These are phyloP conservation scores for Ogataea sp. DNA, from an alignment of 805 yeast species.

Conservation along the genomic window DNA sequence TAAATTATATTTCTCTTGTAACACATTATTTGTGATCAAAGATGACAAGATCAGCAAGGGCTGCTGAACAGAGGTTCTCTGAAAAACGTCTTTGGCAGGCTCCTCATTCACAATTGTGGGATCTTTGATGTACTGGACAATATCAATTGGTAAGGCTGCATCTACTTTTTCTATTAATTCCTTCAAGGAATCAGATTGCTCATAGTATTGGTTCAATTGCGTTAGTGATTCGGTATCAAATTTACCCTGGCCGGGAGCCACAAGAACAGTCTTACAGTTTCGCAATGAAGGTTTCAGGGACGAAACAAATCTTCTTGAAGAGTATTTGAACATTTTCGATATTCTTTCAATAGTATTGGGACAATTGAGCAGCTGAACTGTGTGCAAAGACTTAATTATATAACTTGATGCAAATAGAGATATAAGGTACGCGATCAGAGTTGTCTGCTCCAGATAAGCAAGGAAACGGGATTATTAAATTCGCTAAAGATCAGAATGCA, in stretches of 20 bases:
- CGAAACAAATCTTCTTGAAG: neutral
- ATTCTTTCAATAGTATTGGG: too few relatives aligned
- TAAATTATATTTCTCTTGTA: conserved; percentile 11
- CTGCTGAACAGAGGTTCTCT: conserved; percentile 23
- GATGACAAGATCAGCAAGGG: conserved; percentile 23
- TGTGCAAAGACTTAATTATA: too few relatives aligned
- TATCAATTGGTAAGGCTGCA: conserved; percentile 12
- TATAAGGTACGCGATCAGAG: too few relatives aligned
- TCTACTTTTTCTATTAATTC: conserved; percentile 12
- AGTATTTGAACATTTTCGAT: neutral
- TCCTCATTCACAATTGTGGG: conserved; percentile 2
- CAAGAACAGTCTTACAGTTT: conserved; percentile 5
- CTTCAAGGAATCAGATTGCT: conserved; percentile 4
- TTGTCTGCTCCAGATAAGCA: too few relatives aligned
- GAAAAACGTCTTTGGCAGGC: conserved; percentile 5
- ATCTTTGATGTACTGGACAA: conserved; percentile 10
- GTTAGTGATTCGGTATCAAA: conserved; percentile 9
- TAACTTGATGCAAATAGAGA: too few relatives aligned
- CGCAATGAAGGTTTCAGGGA: neutral
- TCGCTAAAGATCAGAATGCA: too few relatives aligned
- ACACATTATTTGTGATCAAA: conserved; percentile 12
- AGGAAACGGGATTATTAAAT: too few relatives aligned
- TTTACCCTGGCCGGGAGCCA: conserved; percentile 27
- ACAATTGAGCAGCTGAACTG: too few relatives aligned
- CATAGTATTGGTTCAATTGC: conserved; percentile 4